Base-by-base conservation (phyloP, 2,329 filamentous ascomycete species). In the Cytospora paraplurivora region DNA sequence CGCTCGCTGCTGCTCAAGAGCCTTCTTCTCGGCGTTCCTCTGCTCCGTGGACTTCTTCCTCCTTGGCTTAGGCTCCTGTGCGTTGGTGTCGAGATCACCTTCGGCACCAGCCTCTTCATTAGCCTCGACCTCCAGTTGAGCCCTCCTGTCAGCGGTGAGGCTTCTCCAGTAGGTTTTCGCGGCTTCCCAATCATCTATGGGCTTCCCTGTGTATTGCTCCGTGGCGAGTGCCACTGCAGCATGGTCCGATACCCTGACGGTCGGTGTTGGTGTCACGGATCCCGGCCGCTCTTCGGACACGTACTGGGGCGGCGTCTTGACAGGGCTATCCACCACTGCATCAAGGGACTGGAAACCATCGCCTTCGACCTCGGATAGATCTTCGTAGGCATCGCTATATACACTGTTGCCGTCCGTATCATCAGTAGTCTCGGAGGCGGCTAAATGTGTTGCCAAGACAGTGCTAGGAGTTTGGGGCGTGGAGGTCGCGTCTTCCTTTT, bases 341-440 rank as follows among this genome's bases (percentile, higher is more conserved):
- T 93, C 83, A 8, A 93, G 79, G 5, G 89, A 93, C 70, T 86
- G 80, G 70, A 92, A 93, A 0, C 88, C 90, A 54, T 85, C 84
- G 2, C 82, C 83, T 47, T 89, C 87, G 4, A 81, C 71, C 15
- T 91, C 87, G 0, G 85, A 85, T 0, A 89, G 77, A 65, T 92
- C 88, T 74, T 93, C 91, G 60, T 88, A 88, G 1, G 90, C 90
- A 74, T 93, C 91, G 67, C 88, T 92, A 72, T 91, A 93, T 32
- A 91, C 82, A 66, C 84, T 88, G 56, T 77, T 79, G 15, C 77
- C 76, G 62, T 87, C 85, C 4, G 78, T 71, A 13, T 72, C 71
- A 11, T 69, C 69, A 19, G 67, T 72, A 6, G 74, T 77, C n/a
- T 83, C 78, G 1, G 78, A 73, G n/a, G 62, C 52, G 1, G 64